A percentile compares a stretch with the other conserved stretches of the same genome.
These are phyloP conservation scores for Mycena crocata DNA, from an alignment of 768 basidiomycete species.

Conservation along the genomic window DNA sequence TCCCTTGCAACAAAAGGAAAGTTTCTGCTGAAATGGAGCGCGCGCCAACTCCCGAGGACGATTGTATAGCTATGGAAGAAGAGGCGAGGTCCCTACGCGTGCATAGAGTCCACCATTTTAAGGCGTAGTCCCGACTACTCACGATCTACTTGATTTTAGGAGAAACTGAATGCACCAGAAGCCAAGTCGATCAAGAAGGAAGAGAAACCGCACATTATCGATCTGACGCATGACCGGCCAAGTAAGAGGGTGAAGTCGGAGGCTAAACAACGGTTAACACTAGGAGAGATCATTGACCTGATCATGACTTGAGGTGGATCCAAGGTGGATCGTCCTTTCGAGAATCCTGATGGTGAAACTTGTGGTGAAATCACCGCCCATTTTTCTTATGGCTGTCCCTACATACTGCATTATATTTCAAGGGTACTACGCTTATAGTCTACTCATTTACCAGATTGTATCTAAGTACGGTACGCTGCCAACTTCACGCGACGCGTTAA, in stretches of 20 bases:
- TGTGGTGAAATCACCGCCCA: too few species aligned
- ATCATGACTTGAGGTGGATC: background rate
- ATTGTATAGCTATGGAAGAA: background rate
- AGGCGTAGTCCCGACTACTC: background rate
- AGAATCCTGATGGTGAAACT: too few species aligned
- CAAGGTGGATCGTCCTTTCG: background rate
- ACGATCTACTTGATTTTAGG: background rate
- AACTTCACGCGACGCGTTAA: too few species aligned
- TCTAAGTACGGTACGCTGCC: too few species aligned
- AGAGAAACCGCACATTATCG: constrained; percentile 6
- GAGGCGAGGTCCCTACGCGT: constrained; percentile 12
- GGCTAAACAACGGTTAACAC: background rate
- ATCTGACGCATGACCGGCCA: constrained; percentile 9
- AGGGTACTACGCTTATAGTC: too few species aligned
- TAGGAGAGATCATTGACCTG: constrained; percentile 18
- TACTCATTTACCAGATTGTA: too few species aligned
- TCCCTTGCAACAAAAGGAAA: background rate
- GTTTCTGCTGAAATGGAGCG: background rate
- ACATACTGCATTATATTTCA: too few species aligned
- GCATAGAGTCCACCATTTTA: background rate
- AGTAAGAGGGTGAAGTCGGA: constrained; percentile 15
- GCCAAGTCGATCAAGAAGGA: background rate
- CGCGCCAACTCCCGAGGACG: background rate
- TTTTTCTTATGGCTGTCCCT: too few species aligned
- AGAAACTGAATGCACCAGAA: background rate